Conservation (phyloP, 176 grass and related monocot species). For the Aegilops tauschii region DNA sequence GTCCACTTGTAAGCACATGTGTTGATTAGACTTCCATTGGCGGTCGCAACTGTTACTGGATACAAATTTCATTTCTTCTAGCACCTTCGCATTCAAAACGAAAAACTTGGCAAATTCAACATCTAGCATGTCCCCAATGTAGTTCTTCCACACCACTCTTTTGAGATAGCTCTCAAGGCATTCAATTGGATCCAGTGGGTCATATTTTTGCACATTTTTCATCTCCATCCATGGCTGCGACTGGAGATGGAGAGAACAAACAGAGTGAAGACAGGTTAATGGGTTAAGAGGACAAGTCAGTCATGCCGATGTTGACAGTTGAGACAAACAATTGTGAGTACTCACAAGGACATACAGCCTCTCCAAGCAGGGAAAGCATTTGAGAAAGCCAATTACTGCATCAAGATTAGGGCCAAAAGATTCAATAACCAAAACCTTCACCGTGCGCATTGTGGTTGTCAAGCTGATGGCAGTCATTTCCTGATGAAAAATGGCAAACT, state of each 20-base stretch:
- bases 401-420: background rate
- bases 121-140: background rate
- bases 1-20: background rate
- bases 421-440: background rate
- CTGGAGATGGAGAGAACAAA: background rate
- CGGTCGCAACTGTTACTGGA: background rate
- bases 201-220: background rate
- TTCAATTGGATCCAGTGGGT: background rate
- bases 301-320: background rate
- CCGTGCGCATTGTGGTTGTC: background rate
- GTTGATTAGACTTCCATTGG: background rate
- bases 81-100: constrained; percentile 1
- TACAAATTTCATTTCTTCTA: background rate
- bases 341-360: constrained; percentile 3
- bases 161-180: constrained; percentile 2
- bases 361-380: background rate
- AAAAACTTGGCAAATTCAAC: constrained; percentile 14
- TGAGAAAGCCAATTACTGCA: background rate
- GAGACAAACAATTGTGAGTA: background rate
- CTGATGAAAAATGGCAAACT: background rate
- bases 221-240: background rate
- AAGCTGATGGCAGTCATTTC: background rate
- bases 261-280: too few relatives aligned
- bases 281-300: background rate
- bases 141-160: background rate